Percentiles rank a stretch among this genome's conserved stretches.
These are phyloP conservation scores for Talaromyces sp. DNA, from an alignment of 2,329 filamentous ascomycete genomes.

Conservation along the genomic window DNA sequence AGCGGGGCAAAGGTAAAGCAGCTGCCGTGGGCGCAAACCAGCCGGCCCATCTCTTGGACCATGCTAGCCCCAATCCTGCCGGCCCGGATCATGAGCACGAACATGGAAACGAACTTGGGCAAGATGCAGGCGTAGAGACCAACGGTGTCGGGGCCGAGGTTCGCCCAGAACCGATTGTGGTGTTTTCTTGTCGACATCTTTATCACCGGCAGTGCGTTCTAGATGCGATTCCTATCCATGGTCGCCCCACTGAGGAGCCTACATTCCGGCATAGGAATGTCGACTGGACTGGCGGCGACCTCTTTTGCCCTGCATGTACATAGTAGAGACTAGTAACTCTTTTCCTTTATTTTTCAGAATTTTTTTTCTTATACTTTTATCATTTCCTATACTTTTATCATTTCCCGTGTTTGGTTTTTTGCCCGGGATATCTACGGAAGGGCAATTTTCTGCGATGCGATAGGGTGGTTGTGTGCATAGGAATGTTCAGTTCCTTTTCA, in stretches of 20 bases:
- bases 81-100: conserved; percentile 7
- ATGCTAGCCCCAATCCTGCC: conserved; percentile 3
- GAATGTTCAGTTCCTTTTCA: background rate
- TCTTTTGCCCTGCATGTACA: conserved; percentile 44
- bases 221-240: conserved; percentile 23
- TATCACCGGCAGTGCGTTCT: conserved; percentile 52
- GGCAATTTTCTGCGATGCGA: too few species aligned
- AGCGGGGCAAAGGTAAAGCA: conserved; percentile 45
- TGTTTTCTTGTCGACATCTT: conserved; percentile 54
- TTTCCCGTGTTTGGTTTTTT: background rate
- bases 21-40: conserved; percentile 29
- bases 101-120: conserved; percentile 5
- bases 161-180: conserved; percentile 38
- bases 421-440: background rate
- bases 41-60: conserved; percentile 1
- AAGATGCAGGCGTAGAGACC: background rate
- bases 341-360: background rate
- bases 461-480: too few species aligned
- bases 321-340: conserved; percentile 23
- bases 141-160: background rate
- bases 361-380: conserved; percentile 4
- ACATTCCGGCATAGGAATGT: conserved; percentile 22
- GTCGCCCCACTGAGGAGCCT: conserved; percentile 15
- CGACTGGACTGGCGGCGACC: conserved; percentile 31
- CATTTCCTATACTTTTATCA: conserved; percentile 2